Base-by-base conservation (phyloP, 768 basidiomycete genomes). In the Panellus pusillus region DNA sequence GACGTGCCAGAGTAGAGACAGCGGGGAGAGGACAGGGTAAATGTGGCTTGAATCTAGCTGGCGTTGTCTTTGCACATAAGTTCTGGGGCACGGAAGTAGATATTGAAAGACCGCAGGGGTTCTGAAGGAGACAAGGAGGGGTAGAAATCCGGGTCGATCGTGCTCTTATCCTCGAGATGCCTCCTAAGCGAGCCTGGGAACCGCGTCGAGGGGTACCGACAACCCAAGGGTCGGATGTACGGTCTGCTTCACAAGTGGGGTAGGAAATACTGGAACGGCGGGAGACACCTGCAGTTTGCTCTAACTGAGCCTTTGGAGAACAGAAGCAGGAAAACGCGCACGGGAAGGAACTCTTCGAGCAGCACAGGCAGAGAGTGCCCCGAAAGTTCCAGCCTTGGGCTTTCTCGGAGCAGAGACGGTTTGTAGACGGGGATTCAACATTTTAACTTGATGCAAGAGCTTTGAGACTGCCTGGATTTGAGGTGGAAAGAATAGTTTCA, bases 1-100 rank as follows among this genome's bases (percentile, higher is more conserved):
- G 51, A 18, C 59, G 59, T 2, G 43, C 37, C n/a, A 57, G 41
- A n/a, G 46, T 54, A n/a, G 52, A 47, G 19, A 61, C 50, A n/a
- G 43, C 39, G 3, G 59, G 59, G 18, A 44, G 27, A 38, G 37
- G 43, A 45, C 11, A 41, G 28, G 40, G 20, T 36, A 38, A 50
- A 8, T 27, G 38, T 15, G 36, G 39, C 20, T 35, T 35, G 32
- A 35, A 11, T 35, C 32, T 35, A 3, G 32, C 32, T 35, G 24
- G 24, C 24, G 24, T 24, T 24, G 24, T 24, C 24, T 24, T 24
- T 24, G 24, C 24, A 44, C 19, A n/a, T 15, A 35, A 28, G n/a
- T 9, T 31, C 13, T 28, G 40, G 13, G 58, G 47, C 11, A 46
- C 36, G 7, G 54, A 50, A 6, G 47, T 20, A 35, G 37, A 45